A percentile compares a stretch with the other conserved stretches of the same genome.
phyloP scores from a whole-genome alignment of 148 eudicot species.

The Talinum fruticosum region DNA sequence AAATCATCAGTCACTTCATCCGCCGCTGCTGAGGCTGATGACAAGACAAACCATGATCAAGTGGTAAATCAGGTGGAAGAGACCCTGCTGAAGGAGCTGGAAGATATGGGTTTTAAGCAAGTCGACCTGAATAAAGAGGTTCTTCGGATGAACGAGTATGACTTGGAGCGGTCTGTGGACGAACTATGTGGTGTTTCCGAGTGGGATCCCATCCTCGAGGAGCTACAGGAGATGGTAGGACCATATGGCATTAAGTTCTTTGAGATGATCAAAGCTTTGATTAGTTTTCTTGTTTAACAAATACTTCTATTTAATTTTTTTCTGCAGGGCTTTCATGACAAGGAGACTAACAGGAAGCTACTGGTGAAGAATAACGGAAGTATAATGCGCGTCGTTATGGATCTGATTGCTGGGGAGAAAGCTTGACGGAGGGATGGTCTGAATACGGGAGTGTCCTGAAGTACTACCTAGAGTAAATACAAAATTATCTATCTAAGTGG shows the following conservation, averaged over 20 bases:
- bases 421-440: constrained; percentile 1
- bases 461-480: background rate
- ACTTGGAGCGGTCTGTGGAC: constrained; percentile 57
- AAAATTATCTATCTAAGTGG: background rate
- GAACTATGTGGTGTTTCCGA: constrained; percentile 60
- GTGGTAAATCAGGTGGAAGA: constrained; percentile 37
- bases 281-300: background rate
- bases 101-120: constrained; percentile 65
- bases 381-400: constrained; percentile 77
- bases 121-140: constrained; percentile 56
- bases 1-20: constrained; percentile 14
- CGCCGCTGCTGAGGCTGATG: constrained; percentile 4
- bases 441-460: too few species aligned
- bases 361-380: constrained; percentile 85
- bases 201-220: constrained; percentile 77
- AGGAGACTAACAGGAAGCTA: constrained; percentile 58
- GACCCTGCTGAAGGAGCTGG: constrained; percentile 49
- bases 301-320: background rate
- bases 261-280: background rate
- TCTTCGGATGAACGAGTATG: constrained; percentile 53
- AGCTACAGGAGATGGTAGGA: constrained; percentile 80
- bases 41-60: constrained; percentile 18
- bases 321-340: constrained; percentile 67
- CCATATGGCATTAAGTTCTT: background rate
- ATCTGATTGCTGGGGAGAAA: constrained; percentile 64